Percentiles rank a stretch among this genome's conserved stretches.
These are phyloP conservation scores for Astrephomene gubernaculifera DNA, from an alignment of 139 green algal genomes.

Conservation along the genomic window DNA sequence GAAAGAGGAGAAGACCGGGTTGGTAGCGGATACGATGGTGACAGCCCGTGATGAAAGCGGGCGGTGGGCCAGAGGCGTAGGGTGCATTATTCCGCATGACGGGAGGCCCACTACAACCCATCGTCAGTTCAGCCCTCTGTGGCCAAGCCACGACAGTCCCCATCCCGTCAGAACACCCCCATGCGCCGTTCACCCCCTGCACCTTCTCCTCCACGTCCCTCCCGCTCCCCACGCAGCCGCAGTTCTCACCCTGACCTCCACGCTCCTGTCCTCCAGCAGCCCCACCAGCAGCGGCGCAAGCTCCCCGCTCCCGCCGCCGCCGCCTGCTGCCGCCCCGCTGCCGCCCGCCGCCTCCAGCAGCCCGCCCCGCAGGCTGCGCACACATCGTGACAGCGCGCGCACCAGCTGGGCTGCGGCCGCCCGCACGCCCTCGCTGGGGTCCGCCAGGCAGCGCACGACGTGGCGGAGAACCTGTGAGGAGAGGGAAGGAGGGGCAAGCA, in stretches of 20 bases:
- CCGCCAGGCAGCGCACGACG: constrained; percentile 66
- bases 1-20: not conserved
- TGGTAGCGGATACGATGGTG: not conserved
- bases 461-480: constrained; percentile 54
- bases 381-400: constrained; percentile 77
- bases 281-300: constrained; percentile 71
- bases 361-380: constrained; percentile 53
- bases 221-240: not conserved
- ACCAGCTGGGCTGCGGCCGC: constrained; percentile 81
- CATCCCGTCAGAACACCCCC: not conserved
- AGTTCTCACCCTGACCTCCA: constrained; percentile 58
- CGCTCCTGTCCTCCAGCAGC: constrained; percentile 57
- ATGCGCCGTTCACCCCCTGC: not conserved
- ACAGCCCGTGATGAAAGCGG: not conserved
- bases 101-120: not conserved
- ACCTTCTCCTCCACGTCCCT: not conserved
- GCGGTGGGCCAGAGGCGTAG: not conserved
- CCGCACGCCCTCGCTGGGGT: constrained; percentile 56
- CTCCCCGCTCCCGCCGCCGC: constrained; percentile 33
- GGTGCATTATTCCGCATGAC: not conserved
- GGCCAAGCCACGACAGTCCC: not conserved
- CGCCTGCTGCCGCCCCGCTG: too few species aligned
- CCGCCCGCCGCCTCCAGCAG: constrained; percentile 13
- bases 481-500: too few species aligned
- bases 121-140: not conserved